phyloP scores from a whole-genome alignment of 2,329 filamentous ascomycete genomes.

The Pyrenochaeta sp. region DNA sequence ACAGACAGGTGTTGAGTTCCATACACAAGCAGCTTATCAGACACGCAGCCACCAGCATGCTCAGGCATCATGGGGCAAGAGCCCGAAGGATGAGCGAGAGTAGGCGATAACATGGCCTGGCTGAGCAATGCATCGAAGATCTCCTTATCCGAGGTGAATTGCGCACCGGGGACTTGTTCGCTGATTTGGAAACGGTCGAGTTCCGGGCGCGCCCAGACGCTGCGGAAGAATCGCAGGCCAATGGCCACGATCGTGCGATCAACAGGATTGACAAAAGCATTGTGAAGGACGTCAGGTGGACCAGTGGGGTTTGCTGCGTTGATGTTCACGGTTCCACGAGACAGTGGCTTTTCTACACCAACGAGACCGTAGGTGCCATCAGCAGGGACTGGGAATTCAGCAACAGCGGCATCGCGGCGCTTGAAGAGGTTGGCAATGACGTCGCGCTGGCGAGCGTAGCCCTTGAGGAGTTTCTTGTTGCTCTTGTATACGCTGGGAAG shows the following conservation, averaged over 20 bases:
- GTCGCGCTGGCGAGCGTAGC: constrained; percentile 33
- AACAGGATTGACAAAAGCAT: constrained; percentile 39
- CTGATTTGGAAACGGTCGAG: constrained; percentile 31
- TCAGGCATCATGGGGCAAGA: constrained; percentile 41
- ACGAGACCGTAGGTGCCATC: constrained; percentile 37
- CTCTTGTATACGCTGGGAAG: constrained; percentile 34
- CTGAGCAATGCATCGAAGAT: constrained; percentile 28
- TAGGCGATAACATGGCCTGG: constrained; percentile 30
- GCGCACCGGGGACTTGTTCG: constrained; percentile 33
- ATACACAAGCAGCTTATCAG: constrained; percentile 38
- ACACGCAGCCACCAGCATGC: constrained; percentile 36
- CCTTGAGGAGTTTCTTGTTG: constrained; percentile 28
- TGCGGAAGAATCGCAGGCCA: constrained; percentile 46
- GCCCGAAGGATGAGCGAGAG: constrained; percentile 41
- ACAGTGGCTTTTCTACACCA: constrained; percentile 43
- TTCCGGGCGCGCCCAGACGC: constrained; percentile 35
- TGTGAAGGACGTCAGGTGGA: constrained; percentile 35
- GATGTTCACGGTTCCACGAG: constrained; percentile 46
- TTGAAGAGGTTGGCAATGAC: constrained; percentile 32
- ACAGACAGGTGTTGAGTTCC: constrained; percentile 37
- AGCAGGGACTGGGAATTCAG: constrained; percentile 47
- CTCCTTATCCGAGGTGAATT: constrained; percentile 32
- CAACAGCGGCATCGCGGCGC: constrained; percentile 30
- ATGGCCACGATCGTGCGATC: constrained; percentile 41
- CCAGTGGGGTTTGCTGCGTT: constrained; percentile 39